Evolutionary conservation across 208 protist genomes (phyloP), one percentile per base, ranked within the genome.

Genomic region (Herpetomonas tarakana): DNA sequence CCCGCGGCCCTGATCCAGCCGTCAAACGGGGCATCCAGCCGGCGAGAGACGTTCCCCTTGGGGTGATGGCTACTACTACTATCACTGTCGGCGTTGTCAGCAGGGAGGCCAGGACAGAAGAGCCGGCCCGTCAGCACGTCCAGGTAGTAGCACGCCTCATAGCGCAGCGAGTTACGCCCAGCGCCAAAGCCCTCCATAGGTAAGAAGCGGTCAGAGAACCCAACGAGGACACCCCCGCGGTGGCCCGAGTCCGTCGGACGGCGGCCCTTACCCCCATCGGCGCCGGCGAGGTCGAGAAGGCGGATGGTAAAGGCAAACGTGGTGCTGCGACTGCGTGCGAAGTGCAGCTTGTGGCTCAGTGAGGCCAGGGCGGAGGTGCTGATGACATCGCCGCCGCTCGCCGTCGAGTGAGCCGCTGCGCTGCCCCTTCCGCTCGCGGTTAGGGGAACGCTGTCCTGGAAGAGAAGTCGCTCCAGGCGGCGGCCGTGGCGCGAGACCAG

Each of bases 201-300:
- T 2, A 88, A 9, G 35, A 78, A 68, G 44, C 76, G 72, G 47
- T 88, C 81, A 12, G 81, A 58, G 59, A 88, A 81, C 16, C 81
- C 81, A 0, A 83, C 29, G 16, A 81, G 58, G 2, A 88, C 39
- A 14, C 63, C 76, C 21, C 66, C 62, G 18, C 59, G 52, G 14
- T 45, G 22, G 38, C 29, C 56, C 2, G 53, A 41, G 35, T 14
- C 35, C 6, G 35, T 41, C 35, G 35, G 9, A 6, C 58, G 12
- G 61, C 53, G 29, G n/a, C 30, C 9, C n/a, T 24, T 16, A 9
- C 6, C 6, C 50, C 50, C 26, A 12, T 12, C 26, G 50, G 22
- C 55, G 31, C n/a, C 22, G 56, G 62, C 46, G 49, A 71, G 53
- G 52, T 35, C 47, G 50, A 70, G 35, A 4, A 70, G 21, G 51